Base-by-base conservation (phyloP, 1,284 basidiomycete species). In the Ceratobasidium sp. region DNA sequence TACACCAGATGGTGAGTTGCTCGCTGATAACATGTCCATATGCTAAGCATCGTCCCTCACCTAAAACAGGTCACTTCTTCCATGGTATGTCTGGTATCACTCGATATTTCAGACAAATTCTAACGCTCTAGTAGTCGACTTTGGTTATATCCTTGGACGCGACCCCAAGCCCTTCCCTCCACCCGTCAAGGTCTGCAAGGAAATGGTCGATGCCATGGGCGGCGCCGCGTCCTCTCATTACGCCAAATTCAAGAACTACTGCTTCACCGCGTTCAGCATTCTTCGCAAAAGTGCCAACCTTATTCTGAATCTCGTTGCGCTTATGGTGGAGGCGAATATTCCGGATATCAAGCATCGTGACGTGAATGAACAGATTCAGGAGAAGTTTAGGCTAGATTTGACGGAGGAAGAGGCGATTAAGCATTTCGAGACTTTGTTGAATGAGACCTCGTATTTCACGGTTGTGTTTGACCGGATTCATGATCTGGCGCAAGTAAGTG, bases 131-230 rank as follows among this genome's bases (percentile, higher is more conserved):
- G 0, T 78, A 95, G 97, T 99, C 76, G 98, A 99, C 81, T 99
- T 99, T 80, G 97, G 98, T 1, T 99, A 98, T 82, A 99, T 99
- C 78, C 87, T 99, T 8, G 97, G 97, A 1, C 91, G 96, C 7
- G 98, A 99, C 79, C 98, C 98, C 0, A 99, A 99, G 80, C 96
- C 96, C 0, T 98, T 98, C 80, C 96, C 98, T 4, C 98, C 98
- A 0, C 94, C 96, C 0, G 96, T 99, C 78, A 99, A 99, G 82
- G 93, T 99, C 32, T 98, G 96, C 83, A 97, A 98, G 78, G 98
- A 99, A 80, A 99, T 99, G 98, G 95, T 99, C 0, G 98, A 99
- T 79, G 96, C 93, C 8, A 98, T 99, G 96, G 98, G 98, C 18
- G 97, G 98, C 44, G 88, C 93, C n/a, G 87, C 92, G 79, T 96